A percentile compares a stretch with the other conserved stretches of the same genome.
phyloP scores from a whole-genome alignment of 2,329 filamentous ascomycete species.

The Grosmannia serpens region DNA sequence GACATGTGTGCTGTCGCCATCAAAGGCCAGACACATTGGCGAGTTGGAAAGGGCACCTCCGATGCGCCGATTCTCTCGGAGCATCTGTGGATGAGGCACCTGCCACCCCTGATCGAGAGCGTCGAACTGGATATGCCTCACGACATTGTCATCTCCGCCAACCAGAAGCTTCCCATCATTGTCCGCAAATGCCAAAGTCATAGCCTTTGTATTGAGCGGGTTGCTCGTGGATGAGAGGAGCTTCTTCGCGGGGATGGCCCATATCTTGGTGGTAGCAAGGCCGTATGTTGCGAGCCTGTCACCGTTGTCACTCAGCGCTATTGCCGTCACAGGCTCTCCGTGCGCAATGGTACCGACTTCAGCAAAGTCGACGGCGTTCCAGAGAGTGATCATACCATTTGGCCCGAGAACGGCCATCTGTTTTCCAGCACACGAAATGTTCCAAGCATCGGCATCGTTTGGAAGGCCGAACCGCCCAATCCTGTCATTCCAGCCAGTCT shows the following conservation, averaged over 20 bases:
- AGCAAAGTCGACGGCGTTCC: background rate
- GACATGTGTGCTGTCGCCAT: background rate
- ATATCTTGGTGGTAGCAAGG: background rate
- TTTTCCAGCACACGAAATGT: background rate
- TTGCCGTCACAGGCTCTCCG: background rate
- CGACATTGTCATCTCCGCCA: background rate
- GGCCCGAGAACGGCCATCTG: background rate
- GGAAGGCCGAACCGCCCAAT: background rate
- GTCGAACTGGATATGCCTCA: background rate
- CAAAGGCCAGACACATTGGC: background rate
- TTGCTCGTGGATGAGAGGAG: background rate
- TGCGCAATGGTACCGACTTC: background rate
- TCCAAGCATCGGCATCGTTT: background rate
- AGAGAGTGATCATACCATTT: background rate
- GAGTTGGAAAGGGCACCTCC: background rate
- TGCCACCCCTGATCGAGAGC: background rate
- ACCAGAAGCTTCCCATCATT: background rate
- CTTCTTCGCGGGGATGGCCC: background rate
- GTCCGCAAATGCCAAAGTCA: background rate
- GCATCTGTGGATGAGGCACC: background rate
- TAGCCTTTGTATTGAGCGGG: background rate
- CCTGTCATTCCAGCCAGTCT: background rate
- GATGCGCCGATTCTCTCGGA: background rate
- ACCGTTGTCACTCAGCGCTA: background rate
- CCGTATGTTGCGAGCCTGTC: background rate